Percentiles rank a stretch among this genome's conserved stretches.
Conservation (phyloP, 495 filamentous ascomycete genomes). For the Xylaria acuta region DNA sequence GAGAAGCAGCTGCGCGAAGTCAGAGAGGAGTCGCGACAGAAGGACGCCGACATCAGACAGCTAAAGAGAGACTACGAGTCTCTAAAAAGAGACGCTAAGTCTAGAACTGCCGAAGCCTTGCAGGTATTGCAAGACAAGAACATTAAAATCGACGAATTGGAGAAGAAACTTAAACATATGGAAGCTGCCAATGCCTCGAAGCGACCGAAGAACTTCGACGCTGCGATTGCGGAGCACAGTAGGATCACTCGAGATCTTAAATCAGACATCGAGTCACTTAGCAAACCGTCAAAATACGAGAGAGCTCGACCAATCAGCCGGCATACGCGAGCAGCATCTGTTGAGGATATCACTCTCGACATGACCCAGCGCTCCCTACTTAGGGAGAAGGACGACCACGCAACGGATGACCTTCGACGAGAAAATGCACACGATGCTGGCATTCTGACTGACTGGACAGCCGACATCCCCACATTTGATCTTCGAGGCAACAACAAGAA, state of each 20-base stretch:
- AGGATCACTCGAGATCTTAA: constrained; percentile 34
- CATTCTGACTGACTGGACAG: constrained; percentile 32
- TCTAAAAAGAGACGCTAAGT: constrained; percentile 67
- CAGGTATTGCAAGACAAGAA: constrained; percentile 69
- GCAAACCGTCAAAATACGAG: constrained; percentile 35
- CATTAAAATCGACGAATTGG: constrained; percentile 65
- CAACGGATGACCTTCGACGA: background rate
- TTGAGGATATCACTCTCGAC: constrained; percentile 36
- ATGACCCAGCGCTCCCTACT: constrained; percentile 32
- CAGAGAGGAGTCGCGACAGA: constrained; percentile 49
- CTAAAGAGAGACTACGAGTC: constrained; percentile 59
- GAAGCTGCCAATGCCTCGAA: constrained; percentile 35
- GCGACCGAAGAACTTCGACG: constrained; percentile 28
- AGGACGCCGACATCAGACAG: constrained; percentile 60
- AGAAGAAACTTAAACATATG: constrained; percentile 60
- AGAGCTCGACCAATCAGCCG: constrained; percentile 17
- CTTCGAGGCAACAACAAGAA: constrained; percentile 26
- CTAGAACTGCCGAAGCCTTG: constrained; percentile 58
- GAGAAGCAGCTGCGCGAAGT: constrained; percentile 49
- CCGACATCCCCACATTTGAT: constrained; percentile 29
- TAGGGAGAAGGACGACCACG: constrained; percentile 20
- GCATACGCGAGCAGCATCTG: constrained; percentile 30
- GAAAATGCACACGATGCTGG: background rate
- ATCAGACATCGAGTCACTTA: constrained; percentile 35
- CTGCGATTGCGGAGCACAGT: constrained; percentile 20